These are phyloP conservation scores for Solanum tarijense DNA, from an alignment of 257 asterid species.

Conservation along the genomic window DNA sequence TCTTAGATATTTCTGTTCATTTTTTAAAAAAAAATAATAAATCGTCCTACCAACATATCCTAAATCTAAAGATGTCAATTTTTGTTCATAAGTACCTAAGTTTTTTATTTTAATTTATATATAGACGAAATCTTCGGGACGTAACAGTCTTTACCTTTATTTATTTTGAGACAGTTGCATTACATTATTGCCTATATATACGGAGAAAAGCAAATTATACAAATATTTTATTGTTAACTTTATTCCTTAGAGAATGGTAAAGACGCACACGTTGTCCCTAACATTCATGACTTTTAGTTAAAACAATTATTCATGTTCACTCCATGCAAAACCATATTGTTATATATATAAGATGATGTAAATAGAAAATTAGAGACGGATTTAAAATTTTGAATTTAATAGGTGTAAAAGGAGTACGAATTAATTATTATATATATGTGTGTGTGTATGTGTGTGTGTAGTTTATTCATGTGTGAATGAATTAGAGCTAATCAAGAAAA, in stretches of 20 bases:
- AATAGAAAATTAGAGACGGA: neutral
- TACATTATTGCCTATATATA: neutral
- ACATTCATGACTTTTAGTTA: neutral
- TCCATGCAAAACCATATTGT: neutral
- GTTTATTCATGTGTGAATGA: neutral
- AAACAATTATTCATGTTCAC: neutral
- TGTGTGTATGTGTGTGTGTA: too few relatives aligned
- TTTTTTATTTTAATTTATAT: neutral
- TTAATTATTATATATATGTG: too few relatives aligned
- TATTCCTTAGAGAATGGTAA: constrained; percentile 1
- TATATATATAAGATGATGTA: neutral
- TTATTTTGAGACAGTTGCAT: neutral
- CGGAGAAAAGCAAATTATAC: neutral
- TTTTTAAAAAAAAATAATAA: neutral
- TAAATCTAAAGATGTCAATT: neutral
- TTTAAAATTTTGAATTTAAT: neutral
- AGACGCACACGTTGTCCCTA: neutral
- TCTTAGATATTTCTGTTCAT: neutral
- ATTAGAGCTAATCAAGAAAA: neutral
- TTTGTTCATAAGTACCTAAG: neutral
- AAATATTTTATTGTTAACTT: neutral
- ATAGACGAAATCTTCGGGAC: neutral
- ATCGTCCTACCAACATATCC: neutral
- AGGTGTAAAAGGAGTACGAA: too few relatives aligned
- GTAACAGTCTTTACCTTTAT: neutral